Conservation (phyloP, 2,329 filamentous ascomycete genomes). For the Monilinia aucupariae region DNA sequence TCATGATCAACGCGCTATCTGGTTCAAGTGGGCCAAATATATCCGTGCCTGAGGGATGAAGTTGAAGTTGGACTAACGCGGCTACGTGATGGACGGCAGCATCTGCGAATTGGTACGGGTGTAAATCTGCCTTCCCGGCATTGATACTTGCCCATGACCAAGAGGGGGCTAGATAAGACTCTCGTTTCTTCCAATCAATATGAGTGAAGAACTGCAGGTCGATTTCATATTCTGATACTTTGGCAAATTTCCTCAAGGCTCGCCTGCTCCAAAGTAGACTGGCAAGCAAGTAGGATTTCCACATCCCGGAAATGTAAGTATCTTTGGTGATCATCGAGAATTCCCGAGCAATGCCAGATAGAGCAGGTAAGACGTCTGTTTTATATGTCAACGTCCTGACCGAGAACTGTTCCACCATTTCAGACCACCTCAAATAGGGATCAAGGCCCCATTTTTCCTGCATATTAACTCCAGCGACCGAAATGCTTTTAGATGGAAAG, state of each 20-base stretch:
- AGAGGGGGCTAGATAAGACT: slow-evolving; percentile 17
- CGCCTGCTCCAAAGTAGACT: slow-evolving; percentile 16
- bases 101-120: slow-evolving; percentile 4
- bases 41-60: neutral
- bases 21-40: slow-evolving; percentile 10
- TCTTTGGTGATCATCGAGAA: slow-evolving; percentile 18
- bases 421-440: slow-evolving; percentile 17
- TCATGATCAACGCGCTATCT: slow-evolving; percentile 10
- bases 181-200: slow-evolving; percentile 15
- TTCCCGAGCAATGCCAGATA: slow-evolving; percentile 16
- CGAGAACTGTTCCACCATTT: slow-evolving; percentile 16
- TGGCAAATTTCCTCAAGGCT: neutral
- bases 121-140: slow-evolving; percentile 12
- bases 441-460: slow-evolving; percentile 13
- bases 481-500: slow-evolving; percentile 4
- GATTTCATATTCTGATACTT: neutral
- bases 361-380: slow-evolving; percentile 17
- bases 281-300: slow-evolving; percentile 14
- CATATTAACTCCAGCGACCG: neutral
- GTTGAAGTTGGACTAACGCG: slow-evolving; percentile 12
- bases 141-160: slow-evolving; percentile 22
- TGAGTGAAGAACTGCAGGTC: slow-evolving; percentile 3
- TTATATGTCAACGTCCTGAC: slow-evolving; percentile 13
- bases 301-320: slow-evolving; percentile 18
- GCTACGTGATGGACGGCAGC: slow-evolving; percentile 13